Evolutionary conservation across 2,329 filamentous ascomycete genomes (phyloP).

Genomic region (Coniochaeta prunicola): DNA sequence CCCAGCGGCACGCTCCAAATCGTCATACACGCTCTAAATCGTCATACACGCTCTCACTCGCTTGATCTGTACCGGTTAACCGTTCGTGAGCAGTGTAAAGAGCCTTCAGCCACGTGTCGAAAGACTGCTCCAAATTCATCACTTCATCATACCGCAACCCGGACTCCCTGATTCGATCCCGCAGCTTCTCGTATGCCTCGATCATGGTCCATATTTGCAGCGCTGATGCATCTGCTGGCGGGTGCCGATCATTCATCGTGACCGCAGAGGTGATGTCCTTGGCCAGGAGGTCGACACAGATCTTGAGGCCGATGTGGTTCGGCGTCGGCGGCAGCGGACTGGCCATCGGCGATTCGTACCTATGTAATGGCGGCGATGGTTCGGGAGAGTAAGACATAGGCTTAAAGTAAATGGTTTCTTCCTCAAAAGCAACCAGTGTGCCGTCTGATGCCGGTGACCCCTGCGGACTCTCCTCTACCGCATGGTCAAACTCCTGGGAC

Average conservation of each 20-base stretch:
- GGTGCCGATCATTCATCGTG: slow-evolving; percentile 20
- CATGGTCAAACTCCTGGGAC: neutral
- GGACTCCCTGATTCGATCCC: slow-evolving; percentile 32
- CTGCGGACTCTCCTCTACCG: neutral
- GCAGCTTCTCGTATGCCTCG: slow-evolving; percentile 47
- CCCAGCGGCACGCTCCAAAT: neutral
- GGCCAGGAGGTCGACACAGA: slow-evolving; percentile 42
- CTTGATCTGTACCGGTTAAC: slow-evolving; percentile 20
- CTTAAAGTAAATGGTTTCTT: slow-evolving; percentile 40
- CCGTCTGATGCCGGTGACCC: slow-evolving; percentile 33
- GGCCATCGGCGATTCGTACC: slow-evolving; percentile 3
- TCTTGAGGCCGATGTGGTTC: slow-evolving; percentile 37
- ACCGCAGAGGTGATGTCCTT: slow-evolving; percentile 40
- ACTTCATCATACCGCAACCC: slow-evolving; percentile 18
- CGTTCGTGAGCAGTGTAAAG: slow-evolving; percentile 39
- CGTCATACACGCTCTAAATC: neutral
- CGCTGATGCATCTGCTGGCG: slow-evolving; percentile 23
- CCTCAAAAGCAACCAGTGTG: slow-evolving; percentile 38
- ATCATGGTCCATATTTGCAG: slow-evolving; percentile 52
- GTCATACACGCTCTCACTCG: slow-evolving; percentile 27
- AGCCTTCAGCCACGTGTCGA: slow-evolving; percentile 43
- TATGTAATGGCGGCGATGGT: slow-evolving; percentile 17
- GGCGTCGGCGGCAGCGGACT: slow-evolving; percentile 11
- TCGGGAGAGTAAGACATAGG: slow-evolving; percentile 31
- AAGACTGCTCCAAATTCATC: slow-evolving; percentile 30